A percentile compares a stretch with the other conserved stretches of the same genome.
These are phyloP conservation scores for Aspergillus pseudoviridinutans DNA, from an alignment of 2,329 filamentous ascomycete species.

Conservation along the genomic window DNA sequence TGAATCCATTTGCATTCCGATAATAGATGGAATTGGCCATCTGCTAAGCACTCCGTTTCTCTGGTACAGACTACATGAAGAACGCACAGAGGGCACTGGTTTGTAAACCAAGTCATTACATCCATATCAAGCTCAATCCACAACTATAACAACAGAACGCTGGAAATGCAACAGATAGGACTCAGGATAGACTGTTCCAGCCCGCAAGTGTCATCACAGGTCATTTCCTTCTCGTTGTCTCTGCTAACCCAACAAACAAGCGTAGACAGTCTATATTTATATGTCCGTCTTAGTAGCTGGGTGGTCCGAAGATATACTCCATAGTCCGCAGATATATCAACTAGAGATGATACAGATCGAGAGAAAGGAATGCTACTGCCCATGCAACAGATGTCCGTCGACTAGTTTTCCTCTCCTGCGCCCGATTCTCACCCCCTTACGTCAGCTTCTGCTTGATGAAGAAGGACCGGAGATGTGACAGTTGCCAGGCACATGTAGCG, in stretches of 20 bases:
- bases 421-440: constrained; percentile 43
- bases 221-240: background rate
- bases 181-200: background rate
- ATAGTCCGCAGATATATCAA: background rate
- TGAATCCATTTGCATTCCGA: background rate
- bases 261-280: background rate
- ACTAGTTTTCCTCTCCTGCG: background rate
- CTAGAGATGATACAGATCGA: background rate
- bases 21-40: background rate
- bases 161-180: background rate
- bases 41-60: background rate
- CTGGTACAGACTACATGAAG: background rate
- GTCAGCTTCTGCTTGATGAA: constrained; percentile 99
- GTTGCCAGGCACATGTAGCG: constrained; percentile 91
- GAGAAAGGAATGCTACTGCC: background rate
- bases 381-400: background rate
- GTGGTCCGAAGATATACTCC: background rate
- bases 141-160: background rate
- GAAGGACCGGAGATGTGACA: constrained; percentile 91
- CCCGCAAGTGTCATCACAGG: background rate
- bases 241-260: background rate
- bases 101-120: constrained; percentile 20
- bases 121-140: constrained; percentile 23
- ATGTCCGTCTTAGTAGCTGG: background rate
- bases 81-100: background rate